A percentile compares a stretch with the other conserved stretches of the same genome.
Conservation (phyloP, 208 protist genomes). For the Crithidia mellificae region DNA sequence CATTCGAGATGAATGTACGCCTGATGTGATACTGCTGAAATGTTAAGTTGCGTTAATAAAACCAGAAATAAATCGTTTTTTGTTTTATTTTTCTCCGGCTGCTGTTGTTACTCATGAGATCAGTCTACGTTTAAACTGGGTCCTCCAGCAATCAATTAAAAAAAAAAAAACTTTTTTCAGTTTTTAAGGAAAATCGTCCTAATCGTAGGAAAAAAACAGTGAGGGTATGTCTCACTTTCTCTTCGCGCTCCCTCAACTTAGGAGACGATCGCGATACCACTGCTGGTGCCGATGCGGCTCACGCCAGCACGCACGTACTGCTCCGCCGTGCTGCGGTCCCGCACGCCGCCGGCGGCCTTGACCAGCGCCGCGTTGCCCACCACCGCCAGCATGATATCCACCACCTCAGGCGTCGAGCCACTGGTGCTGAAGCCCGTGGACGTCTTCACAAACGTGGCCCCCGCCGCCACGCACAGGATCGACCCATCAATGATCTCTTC, state of each 20-base stretch:
- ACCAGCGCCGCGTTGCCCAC: constrained; percentile 80
- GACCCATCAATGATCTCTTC: constrained; percentile 92
- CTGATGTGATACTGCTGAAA: too few relatives aligned
- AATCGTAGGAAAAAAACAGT: too few relatives aligned
- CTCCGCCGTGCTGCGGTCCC: constrained; percentile 61
- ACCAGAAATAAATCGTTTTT: too few relatives aligned
- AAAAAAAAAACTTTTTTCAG: too few relatives aligned
- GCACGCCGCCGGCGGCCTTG: constrained; percentile 93
- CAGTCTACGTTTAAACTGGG: too few relatives aligned
- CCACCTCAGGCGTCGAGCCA: constrained; percentile 85
- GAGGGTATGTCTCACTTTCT: too few relatives aligned
- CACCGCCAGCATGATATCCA: constrained; percentile 90
- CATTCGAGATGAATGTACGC: too few relatives aligned
- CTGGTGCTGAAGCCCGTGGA: constrained; percentile 93
- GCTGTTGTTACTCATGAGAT: background rate
- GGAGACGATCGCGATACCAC: constrained; percentile 74
- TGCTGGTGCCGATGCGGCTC: constrained; percentile 91
- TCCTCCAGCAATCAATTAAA: too few relatives aligned
- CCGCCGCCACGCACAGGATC: constrained; percentile 83
- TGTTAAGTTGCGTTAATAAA: too few relatives aligned
- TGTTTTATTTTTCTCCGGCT: too few relatives aligned
- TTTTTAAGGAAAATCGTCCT: too few relatives aligned
- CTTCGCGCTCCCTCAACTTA: background rate
- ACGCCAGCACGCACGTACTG: constrained; percentile 88
- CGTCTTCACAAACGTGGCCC: constrained; percentile 95